phyloP scores from a whole-genome alignment of 768 basidiomycete genomes.

The Steccherinum ochraceum region DNA sequence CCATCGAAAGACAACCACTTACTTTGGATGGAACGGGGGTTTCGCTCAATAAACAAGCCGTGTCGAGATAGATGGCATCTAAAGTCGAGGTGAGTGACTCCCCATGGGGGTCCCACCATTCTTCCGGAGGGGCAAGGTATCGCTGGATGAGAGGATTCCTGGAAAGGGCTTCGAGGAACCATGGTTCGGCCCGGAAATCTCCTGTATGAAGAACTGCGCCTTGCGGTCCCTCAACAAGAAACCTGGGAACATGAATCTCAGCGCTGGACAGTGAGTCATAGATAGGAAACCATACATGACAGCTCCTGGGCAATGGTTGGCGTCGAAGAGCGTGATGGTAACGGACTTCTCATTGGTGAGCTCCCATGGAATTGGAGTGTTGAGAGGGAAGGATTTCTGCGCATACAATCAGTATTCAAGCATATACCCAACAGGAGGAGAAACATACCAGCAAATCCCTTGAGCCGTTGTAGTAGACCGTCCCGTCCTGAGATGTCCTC shows the following conservation, averaged over 20 bases:
- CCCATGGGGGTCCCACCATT: neutral
- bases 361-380: slow-evolving; percentile 58
- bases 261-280: no score
- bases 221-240: slow-evolving; percentile 65
- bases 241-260: slow-evolving; percentile 42
- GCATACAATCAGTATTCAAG: neutral
- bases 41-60: slow-evolving; percentile 15
- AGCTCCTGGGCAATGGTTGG: slow-evolving; percentile 93
- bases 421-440: neutral
- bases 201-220: slow-evolving; percentile 87
- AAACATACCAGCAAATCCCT: slow-evolving; percentile 62
- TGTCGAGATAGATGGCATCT: slow-evolving; percentile 21
- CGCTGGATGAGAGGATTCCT: slow-evolving; percentile 68
- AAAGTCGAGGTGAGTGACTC: slow-evolving; percentile 4
- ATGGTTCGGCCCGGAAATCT: slow-evolving; percentile 85
- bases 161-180: slow-evolving; percentile 61
- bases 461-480: slow-evolving; percentile 40
- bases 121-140: slow-evolving; percentile 42
- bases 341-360: slow-evolving; percentile 53
- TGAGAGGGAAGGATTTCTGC: slow-evolving; percentile 53
- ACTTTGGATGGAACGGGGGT: slow-evolving; percentile 12
- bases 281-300: slow-evolving; percentile 69
- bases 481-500: slow-evolving; percentile 38
- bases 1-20: slow-evolving; percentile 4
- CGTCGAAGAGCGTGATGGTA: slow-evolving; percentile 76